Base-by-base conservation (phyloP, 352 stramenopile genomes). In the Phytophthora ohioensis region DNA sequence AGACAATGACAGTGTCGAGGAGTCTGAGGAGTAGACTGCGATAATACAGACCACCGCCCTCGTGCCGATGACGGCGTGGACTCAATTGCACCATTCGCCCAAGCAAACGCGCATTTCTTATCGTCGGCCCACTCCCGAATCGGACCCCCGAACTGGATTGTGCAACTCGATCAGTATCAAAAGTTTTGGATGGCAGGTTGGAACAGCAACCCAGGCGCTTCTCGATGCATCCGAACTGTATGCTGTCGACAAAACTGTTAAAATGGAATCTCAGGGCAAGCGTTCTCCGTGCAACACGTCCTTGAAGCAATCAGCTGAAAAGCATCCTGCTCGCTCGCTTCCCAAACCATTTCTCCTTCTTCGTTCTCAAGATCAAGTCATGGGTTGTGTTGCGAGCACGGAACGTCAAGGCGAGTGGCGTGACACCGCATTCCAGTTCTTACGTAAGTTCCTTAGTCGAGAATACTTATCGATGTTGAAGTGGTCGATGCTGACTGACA, bases 351-450 rank as follows among this genome's bases (percentile, higher is more conserved):
- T 69, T 54, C n/a, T 64, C 17, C 56, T 69, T 59, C 31, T 52
- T 31, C 59, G 7, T 3, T 5, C 7, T 27, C n/a, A 12, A 69
- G 27, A 31, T 0, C 47, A 67, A 64, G 36, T 27, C 31, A 84
- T 84, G 76, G 76, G 76, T 13, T 84, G 76, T 43, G 53, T 41
- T 46, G 51, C 62, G 12, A 81, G 76, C 45, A 54, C 48, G 7
- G 41, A 55, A 46, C 65, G 42, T 11, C 48, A 61, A 21, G 57
- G 38, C 9, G 51, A 64, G 15, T 36, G 52, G 35, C 35, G 6
- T 2, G 53, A 64, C 4, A 54, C 27, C 9, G 13, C 45, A 7
- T 65, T 54, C 45, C 63, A 65, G 27, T 55, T n/a, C 6, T 58
- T 65, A 49, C 35, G 36, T 57, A 56, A 21, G 48, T 32, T n/a